phyloP scores from a whole-genome alignment of 1,139 yeast genomes.

The Nakaseomyces sp. region DNA sequence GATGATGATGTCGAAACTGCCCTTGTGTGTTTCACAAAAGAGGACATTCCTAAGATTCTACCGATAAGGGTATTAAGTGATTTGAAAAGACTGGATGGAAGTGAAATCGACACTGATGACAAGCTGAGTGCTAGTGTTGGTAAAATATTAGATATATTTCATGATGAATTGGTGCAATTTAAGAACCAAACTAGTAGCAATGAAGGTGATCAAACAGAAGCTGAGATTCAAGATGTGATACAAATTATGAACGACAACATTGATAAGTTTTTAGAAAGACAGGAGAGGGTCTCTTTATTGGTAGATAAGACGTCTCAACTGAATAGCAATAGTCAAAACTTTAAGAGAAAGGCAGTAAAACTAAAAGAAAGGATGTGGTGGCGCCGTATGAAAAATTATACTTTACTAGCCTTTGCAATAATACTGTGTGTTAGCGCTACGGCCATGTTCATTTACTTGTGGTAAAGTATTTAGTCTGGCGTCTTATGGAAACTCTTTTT shows the following conservation, averaged over 20 bases:
- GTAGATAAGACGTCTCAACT: conserved; percentile 77
- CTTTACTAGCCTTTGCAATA: conserved; percentile 19
- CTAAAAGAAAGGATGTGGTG: conserved; percentile 65
- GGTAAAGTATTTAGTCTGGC: conserved; percentile 8
- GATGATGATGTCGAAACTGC: conserved; percentile 12
- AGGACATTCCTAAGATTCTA: conserved; percentile 26
- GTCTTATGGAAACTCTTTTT: no score
- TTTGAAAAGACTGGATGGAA: conserved; percentile 17
- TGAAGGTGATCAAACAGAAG: conserved; percentile 13
- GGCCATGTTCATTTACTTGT: conserved; percentile 18
- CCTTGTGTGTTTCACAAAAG: conserved; percentile 22
- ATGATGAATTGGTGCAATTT: conserved; percentile 25
- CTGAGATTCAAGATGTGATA: conserved; percentile 29
- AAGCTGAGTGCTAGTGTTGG: conserved; percentile 18
- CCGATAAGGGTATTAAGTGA: conserved; percentile 29
- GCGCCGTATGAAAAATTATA: conserved; percentile 32
- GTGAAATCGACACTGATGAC: conserved; percentile 17
- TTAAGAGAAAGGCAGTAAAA: conserved; percentile 60
- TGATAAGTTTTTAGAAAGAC: conserved; percentile 63
- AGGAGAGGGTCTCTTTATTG: conserved; percentile 64
- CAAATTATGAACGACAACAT: conserved; percentile 62
- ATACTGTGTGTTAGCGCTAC: conserved; percentile 20
- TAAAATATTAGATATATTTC: conserved; percentile 25
- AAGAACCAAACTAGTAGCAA: conserved; percentile 16
- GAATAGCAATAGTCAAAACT: conserved; percentile 59